Evolutionary conservation across 192 early-diverging fungal genomes (phyloP).

Genomic region (Coemansia sp.): DNA sequence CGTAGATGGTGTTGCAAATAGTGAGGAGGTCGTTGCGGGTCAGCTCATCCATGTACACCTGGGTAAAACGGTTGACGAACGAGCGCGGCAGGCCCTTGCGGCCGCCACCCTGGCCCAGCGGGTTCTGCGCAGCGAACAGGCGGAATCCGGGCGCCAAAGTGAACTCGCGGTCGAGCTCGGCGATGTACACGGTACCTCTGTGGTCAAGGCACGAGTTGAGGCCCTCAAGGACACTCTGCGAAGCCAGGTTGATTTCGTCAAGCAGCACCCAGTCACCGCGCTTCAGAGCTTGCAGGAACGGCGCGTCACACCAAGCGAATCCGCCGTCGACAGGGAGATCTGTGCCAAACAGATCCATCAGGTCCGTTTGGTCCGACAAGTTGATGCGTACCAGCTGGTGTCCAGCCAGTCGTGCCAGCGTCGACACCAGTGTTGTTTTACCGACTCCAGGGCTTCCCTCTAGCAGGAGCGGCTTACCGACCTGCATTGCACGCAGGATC

Average conservation of each 20-base stretch:
- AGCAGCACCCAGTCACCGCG: constrained; percentile 94
- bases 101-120: constrained; percentile 94
- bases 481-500: constrained; percentile 86
- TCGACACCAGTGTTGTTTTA: constrained; percentile 87
- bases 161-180: constrained; percentile 91
- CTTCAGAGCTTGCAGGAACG: constrained; percentile 95
- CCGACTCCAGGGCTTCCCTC: constrained; percentile 98
- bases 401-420: constrained; percentile 79
- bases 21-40: constrained; percentile 73
- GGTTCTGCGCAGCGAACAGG: constrained; percentile 97
- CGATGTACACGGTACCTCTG: constrained; percentile 91
- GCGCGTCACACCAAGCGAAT: constrained; percentile 97
- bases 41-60: constrained; percentile 89
- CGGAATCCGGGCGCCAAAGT: constrained; percentile 76
- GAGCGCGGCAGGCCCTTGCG: constrained; percentile 97
- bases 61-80: constrained; percentile 96
- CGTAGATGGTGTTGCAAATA: constrained; percentile 62
- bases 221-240: constrained; percentile 97
- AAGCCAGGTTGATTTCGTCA: constrained; percentile 98
- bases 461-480: constrained; percentile 87
- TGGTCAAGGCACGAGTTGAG: constrained; percentile 99
- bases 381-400: constrained; percentile 92
- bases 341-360: constrained; percentile 97
- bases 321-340: constrained; percentile 88
- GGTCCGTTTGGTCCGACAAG: constrained; percentile 96